These are phyloP conservation scores for Westerdykella aurantiaca DNA, from an alignment of 2,329 filamentous ascomycete species.

Conservation along the genomic window DNA sequence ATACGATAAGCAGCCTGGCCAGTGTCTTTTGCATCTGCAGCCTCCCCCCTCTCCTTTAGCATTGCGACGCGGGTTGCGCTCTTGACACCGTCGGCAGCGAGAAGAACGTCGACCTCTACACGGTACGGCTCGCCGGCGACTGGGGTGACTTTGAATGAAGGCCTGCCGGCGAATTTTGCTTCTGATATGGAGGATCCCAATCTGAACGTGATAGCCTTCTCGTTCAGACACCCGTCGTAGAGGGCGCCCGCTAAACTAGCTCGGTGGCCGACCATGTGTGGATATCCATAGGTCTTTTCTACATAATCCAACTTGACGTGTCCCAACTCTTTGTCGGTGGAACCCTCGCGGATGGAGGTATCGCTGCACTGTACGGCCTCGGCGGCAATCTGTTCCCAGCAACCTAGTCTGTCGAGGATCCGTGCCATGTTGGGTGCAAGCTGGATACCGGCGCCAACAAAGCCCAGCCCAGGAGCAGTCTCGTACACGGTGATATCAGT, in stretches of 20 bases:
- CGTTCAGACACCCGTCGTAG: constrained; percentile 64
- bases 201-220: constrained; percentile 59
- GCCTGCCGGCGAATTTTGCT: constrained; percentile 53
- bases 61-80: constrained; percentile 46
- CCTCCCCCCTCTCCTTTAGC: constrained; percentile 48
- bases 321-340: constrained; percentile 62
- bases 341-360: constrained; percentile 69
- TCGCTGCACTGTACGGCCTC: constrained; percentile 66
- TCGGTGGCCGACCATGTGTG: constrained; percentile 76
- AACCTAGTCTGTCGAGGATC: constrained; percentile 66
- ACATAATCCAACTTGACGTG: constrained; percentile 67
- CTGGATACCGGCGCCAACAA: constrained; percentile 81
- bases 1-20: constrained; percentile 75
- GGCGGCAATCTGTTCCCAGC: constrained; percentile 63
- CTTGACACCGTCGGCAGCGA: constrained; percentile 48
- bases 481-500: constrained; percentile 69
- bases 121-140: constrained; percentile 49
- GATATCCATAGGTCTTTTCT: constrained; percentile 61
- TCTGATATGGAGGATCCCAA: constrained; percentile 55
- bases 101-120: constrained; percentile 45
- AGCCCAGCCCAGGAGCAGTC: constrained; percentile 65
- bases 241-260: constrained; percentile 63
- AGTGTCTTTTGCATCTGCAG: constrained; percentile 59
- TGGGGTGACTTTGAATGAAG: constrained; percentile 56
- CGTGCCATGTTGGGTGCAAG: constrained; percentile 76